These are phyloP conservation scores for Psilocybe azurescens DNA, from an alignment of 768 basidiomycete genomes.

Conservation along the genomic window DNA sequence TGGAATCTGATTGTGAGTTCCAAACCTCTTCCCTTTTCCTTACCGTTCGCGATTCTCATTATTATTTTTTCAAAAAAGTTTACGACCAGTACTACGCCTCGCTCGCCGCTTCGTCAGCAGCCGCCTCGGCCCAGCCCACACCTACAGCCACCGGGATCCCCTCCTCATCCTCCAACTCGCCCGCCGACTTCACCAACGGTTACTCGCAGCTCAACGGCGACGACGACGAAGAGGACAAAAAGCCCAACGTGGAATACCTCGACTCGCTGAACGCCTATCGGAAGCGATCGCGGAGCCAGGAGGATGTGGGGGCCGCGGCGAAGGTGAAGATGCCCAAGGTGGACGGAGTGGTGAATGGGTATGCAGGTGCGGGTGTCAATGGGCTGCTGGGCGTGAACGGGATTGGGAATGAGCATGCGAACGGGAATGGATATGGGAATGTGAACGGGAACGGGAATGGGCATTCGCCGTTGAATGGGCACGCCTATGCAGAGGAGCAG, in stretches of 20 bases:
- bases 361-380: conserved; percentile 16
- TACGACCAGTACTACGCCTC: conserved; percentile 87
- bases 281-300: conserved; percentile 73
- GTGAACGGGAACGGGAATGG: conserved; percentile 17
- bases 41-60: background rate
- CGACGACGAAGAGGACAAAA: conserved; percentile 68
- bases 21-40: background rate
- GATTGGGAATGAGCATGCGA: conserved; percentile 7
- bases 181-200: conserved; percentile 50
- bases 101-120: conserved; percentile 62
- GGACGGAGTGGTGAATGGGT: conserved; percentile 19
- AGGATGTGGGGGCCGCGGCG: conserved; percentile 53
- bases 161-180: conserved; percentile 46
- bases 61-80: too few relatives aligned
- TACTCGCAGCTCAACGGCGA: conserved; percentile 23
- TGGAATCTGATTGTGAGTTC: conserved; percentile 69
- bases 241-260: conserved; percentile 67
- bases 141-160: conserved; percentile 56
- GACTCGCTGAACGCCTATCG: conserved; percentile 75
- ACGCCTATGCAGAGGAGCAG: conserved; percentile 7
- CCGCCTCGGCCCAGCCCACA: conserved; percentile 63
- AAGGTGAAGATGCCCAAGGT: conserved; percentile 51
- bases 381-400: conserved; percentile 22
- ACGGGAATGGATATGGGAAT: conserved; percentile 13
- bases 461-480: background rate